These are phyloP conservation scores for Fomitopsis pulvina DNA, from an alignment of 768 basidiomycete genomes.

Conservation along the genomic window DNA sequence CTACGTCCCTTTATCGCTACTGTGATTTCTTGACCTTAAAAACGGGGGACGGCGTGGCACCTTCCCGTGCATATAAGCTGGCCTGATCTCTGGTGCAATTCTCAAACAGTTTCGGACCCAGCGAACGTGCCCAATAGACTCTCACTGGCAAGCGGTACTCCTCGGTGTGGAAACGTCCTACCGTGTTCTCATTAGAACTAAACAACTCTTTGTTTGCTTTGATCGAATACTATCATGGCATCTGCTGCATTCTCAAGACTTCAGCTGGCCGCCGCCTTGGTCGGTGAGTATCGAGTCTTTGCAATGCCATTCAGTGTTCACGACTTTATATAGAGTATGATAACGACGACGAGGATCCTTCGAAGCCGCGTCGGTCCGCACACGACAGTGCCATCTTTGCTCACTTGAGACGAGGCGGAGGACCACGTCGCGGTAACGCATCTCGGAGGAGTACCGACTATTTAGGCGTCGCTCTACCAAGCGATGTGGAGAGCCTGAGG, in stretches of 20 bases:
- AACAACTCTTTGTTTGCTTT: not conserved
- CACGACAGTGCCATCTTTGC: slow-evolving; percentile 84
- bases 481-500: slow-evolving; percentile 42
- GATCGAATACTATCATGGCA: slow-evolving; percentile 1
- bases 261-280: slow-evolving; percentile 79
- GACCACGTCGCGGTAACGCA: slow-evolving; percentile 35
- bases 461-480: slow-evolving; percentile 62
- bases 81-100: no score
- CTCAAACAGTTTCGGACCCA: not conserved
- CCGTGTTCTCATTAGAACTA: not conserved
- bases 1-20: no score
- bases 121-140: not conserved
- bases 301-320: not conserved
- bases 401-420: slow-evolving; percentile 56
- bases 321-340: slow-evolving; percentile 63
- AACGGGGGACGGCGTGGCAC: no score
- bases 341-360: slow-evolving; percentile 71
- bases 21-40: no score
- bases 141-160: not conserved
- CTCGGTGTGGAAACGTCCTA: not conserved
- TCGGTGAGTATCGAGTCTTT: slow-evolving; percentile 45
- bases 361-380: slow-evolving; percentile 54
- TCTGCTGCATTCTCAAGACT: slow-evolving; percentile 64
- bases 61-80: no score
- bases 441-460: slow-evolving; percentile 55